Evolutionary conservation across 2,329 filamentous ascomycete genomes (phyloP).

Genomic region (Nemania bipapillata): DNA sequence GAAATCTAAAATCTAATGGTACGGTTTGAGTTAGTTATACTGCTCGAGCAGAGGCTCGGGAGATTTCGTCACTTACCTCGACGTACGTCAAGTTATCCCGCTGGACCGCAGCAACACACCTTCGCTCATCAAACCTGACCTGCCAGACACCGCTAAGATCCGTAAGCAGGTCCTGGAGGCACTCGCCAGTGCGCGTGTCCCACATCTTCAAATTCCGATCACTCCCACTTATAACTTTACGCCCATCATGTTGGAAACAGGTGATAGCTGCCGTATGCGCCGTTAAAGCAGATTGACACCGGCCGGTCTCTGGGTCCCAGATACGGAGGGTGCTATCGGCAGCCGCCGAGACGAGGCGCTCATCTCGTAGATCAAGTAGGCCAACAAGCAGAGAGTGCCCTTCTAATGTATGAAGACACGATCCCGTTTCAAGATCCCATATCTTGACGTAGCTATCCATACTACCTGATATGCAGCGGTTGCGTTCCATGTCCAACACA

Average conservation of each 20-base stretch:
- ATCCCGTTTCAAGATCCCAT: constrained; percentile 90
- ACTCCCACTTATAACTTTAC: constrained; percentile 95
- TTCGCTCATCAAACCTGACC: constrained; percentile 94
- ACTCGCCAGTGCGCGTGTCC: constrained; percentile 92
- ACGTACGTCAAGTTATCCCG: constrained; percentile 92
- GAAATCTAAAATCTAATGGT: constrained; percentile 88
- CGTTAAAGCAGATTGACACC: constrained; percentile 87
- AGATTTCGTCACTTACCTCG: constrained; percentile 72
- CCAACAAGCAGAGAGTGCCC: constrained; percentile 93
- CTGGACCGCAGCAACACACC: constrained; percentile 96
- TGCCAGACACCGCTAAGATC: constrained; percentile 98
- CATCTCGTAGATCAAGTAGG: constrained; percentile 86
- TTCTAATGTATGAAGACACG: constrained; percentile 87
- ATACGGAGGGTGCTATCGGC: constrained; percentile 95
- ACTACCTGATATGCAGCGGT: constrained; percentile 95
- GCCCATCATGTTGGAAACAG: constrained; percentile 96
- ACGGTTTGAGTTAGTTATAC: constrained; percentile 50
- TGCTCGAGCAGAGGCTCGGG: constrained; percentile 3
- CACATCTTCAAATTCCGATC: constrained; percentile 98
- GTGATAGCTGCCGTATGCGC: constrained; percentile 98
- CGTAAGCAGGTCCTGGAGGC: constrained; percentile 89
- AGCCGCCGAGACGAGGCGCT: constrained; percentile 91
- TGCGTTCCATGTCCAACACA: constrained; percentile 88
- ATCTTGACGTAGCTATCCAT: constrained; percentile 99
- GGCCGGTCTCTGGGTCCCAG: constrained; percentile 93